A percentile compares a stretch with the other conserved stretches of the same genome.
Evolutionary conservation across 805 yeast species (phyloP).

Genomic region (Myxozyma mucilagina): DNA sequence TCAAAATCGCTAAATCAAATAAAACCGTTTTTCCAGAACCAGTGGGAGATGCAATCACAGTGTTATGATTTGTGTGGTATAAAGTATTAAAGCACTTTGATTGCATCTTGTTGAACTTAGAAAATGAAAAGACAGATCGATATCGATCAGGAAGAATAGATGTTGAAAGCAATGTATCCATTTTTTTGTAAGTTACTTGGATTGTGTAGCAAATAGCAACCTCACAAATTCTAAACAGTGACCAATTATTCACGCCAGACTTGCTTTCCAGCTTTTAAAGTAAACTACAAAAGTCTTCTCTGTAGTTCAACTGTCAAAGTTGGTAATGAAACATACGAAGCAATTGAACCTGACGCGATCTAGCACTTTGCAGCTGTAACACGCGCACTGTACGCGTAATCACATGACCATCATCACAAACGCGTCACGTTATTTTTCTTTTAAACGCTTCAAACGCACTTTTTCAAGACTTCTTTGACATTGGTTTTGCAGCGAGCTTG

Average conservation of each 20-base stretch:
- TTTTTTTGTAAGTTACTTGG: not conserved
- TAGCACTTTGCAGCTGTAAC: not conserved
- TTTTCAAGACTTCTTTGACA: too few relatives aligned
- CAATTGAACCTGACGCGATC: not conserved
- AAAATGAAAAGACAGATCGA: slow-evolving; percentile 42
- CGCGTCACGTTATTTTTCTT: not conserved
- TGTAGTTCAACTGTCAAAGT: too few relatives aligned
- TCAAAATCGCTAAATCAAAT: slow-evolving; percentile 54
- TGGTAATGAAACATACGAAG: not conserved
- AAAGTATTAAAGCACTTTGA: slow-evolving; percentile 46
- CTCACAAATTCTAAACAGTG: not conserved
- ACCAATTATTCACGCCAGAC: too few relatives aligned
- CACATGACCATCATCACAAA: slow-evolving; percentile 2
- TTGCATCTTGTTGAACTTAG: slow-evolving; percentile 53
- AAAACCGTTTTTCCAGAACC: slow-evolving; percentile 62
- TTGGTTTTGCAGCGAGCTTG: too few relatives aligned
- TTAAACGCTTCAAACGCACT: too few relatives aligned
- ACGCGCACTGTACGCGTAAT: not conserved
- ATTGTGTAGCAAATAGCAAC: not conserved
- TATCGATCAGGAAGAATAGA: slow-evolving; percentile 44
- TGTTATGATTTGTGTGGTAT: slow-evolving; percentile 44
- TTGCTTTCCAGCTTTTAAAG: not conserved
- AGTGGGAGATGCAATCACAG: slow-evolving; percentile 56
- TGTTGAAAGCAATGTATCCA: not conserved
- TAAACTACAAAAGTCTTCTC: not conserved